A percentile compares a stretch with the other conserved stretches of the same genome.
Evolutionary conservation across 225 moss, liverwort and hornwort genomes (phyloP).

Genomic region (Polytrichum formosum): DNA sequence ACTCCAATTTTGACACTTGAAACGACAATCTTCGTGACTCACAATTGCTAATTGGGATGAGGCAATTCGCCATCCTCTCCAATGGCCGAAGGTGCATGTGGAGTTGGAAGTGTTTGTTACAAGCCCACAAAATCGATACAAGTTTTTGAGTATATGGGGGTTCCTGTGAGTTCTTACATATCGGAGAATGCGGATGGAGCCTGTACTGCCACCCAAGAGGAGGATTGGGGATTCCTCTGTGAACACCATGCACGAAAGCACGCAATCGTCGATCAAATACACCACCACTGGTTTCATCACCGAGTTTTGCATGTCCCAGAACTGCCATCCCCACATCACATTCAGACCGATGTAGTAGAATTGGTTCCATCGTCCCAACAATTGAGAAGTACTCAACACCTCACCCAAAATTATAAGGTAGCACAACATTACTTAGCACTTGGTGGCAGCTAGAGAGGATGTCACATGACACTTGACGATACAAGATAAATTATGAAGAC

Average conservation of each 20-base stretch:
- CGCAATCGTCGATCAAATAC: constrained; percentile 66
- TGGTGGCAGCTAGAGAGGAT: too few relatives aligned
- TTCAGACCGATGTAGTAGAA: too few relatives aligned
- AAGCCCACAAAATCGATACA: too few relatives aligned
- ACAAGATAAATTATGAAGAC: too few relatives aligned
- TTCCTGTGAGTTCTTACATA: constrained; percentile 42
- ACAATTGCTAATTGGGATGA: background rate
- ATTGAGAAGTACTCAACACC: too few relatives aligned
- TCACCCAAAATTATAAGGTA: too few relatives aligned
- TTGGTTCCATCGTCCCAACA: too few relatives aligned
- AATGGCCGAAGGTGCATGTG: background rate
- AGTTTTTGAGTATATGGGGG: background rate
- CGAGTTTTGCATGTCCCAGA: constrained; percentile 91
- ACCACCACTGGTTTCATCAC: constrained; percentile 85
- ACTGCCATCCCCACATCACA: constrained; percentile 30
- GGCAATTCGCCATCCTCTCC: background rate
- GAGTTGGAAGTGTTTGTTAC: too few relatives aligned
- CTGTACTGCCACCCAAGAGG: constrained; percentile 71
- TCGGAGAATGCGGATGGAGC: constrained; percentile 54
- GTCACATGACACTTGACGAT: too few relatives aligned
- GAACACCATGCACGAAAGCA: constrained; percentile 79
- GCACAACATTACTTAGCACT: too few relatives aligned
- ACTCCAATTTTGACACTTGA: background rate
- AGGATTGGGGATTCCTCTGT: constrained; percentile 75
- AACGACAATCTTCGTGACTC: background rate